phyloP scores from a whole-genome alignment of 1,139 yeast species.

The Kluyveromyces marxianus region DNA sequence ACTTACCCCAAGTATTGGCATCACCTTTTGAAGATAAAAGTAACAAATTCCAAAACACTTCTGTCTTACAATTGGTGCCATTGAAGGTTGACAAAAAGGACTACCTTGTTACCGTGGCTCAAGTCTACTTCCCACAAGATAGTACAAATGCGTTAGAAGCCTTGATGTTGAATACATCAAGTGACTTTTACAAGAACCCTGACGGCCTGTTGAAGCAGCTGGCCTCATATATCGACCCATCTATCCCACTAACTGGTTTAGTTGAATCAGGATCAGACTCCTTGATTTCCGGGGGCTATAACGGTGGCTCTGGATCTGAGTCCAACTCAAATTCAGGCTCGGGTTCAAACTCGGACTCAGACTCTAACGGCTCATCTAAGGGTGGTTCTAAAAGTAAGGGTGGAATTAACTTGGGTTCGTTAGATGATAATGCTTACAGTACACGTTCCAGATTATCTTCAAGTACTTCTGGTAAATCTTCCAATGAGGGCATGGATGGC shows the following conservation, averaged over 20 bases:
- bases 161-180: constrained; percentile 37
- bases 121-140: constrained; percentile 59
- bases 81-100: constrained; percentile 41
- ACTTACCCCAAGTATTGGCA: constrained; percentile 50
- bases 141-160: constrained; percentile 40
- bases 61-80: constrained; percentile 59
- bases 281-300: constrained; percentile 12
- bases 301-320: constrained; percentile 8
- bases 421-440: constrained; percentile 35
- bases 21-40: constrained; percentile 39
- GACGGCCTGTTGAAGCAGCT: constrained; percentile 41
- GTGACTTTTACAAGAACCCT: constrained; percentile 45
- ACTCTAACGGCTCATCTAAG: constrained; percentile 35
- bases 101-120: constrained; percentile 70
- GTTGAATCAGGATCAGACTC: constrained; percentile 20
- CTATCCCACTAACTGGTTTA: constrained; percentile 56
- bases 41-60: constrained; percentile 34
- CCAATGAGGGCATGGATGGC: constrained; percentile 9
- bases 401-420: constrained; percentile 12
- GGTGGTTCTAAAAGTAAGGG: constrained; percentile 27
- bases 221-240: constrained; percentile 52
- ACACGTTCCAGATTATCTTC: constrained; percentile 32
- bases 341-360: background rate
- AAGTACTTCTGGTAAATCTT: background rate
- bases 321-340: background rate